phyloP scores from a whole-genome alignment of 371 early-diverging fungal species.

The Choanephora cucurbitarum region DNA sequence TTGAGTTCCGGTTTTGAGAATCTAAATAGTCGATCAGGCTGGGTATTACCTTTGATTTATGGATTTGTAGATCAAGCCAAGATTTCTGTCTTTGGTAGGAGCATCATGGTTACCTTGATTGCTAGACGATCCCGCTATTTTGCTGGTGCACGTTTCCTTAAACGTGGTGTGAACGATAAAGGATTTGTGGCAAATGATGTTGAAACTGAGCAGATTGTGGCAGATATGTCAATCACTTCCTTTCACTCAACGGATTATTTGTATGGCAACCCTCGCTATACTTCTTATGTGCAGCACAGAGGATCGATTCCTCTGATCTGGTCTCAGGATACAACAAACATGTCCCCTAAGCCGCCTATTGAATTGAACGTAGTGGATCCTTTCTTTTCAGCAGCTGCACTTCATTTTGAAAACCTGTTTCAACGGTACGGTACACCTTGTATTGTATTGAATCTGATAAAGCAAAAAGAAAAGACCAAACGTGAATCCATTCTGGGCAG shows the following conservation, averaged over 20 bases:
- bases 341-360: constrained; percentile 96
- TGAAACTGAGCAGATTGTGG: constrained; percentile 98
- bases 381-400: constrained; percentile 86
- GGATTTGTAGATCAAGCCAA: constrained; percentile 97
- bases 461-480: constrained; percentile 87
- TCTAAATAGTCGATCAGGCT: constrained; percentile 68
- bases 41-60: constrained; percentile 91
- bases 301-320: constrained; percentile 96
- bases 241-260: constrained; percentile 61
- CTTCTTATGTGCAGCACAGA: constrained; percentile 94
- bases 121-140: constrained; percentile 92
- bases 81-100: constrained; percentile 82
- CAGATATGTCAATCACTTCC: constrained; percentile 86
- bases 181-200: constrained; percentile 99
- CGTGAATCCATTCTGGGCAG: constrained; percentile 87
- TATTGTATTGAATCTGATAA: constrained; percentile 91
- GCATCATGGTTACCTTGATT: constrained; percentile 89
- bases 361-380: constrained; percentile 90
- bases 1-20: constrained; percentile 70
- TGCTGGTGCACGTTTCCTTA: constrained; percentile 97
- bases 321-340: constrained; percentile 90
- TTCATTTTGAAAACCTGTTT: constrained; percentile 93
- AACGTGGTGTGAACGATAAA: constrained; percentile 93
- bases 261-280: constrained; percentile 76
- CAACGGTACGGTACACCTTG: constrained; percentile 86